phyloP scores from a whole-genome alignment of 2,329 filamentous ascomycete species.

The Phialemonium atrogriseum region DNA sequence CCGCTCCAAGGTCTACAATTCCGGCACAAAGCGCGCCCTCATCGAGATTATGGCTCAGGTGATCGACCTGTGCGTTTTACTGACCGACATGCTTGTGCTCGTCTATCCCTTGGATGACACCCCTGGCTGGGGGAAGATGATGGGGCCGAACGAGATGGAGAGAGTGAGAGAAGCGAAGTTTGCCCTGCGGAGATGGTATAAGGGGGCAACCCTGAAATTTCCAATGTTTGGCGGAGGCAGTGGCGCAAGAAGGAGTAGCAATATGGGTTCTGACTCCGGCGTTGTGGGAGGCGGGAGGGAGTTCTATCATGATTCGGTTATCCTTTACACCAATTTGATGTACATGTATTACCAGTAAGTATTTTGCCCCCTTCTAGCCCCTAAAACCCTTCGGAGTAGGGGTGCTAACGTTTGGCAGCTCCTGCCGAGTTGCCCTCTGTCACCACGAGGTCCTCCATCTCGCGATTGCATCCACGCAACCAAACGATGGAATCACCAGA shows the following conservation, averaged over 20 bases:
- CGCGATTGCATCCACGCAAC: constrained; percentile 29
- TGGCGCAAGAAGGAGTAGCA: constrained; percentile 11
- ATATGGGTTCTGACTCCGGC: constrained; percentile 13
- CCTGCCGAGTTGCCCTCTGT: constrained; percentile 33
- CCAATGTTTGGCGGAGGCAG: constrained; percentile 27
- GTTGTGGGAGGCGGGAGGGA: constrained; percentile 14
- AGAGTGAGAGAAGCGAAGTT: constrained; percentile 26
- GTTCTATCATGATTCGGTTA: constrained; percentile 30
- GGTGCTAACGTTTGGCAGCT: constrained; percentile 20
- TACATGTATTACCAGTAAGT: constrained; percentile 45
- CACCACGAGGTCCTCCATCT: constrained; percentile 38
- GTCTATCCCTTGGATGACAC: constrained; percentile 35
- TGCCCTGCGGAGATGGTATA: constrained; percentile 30
- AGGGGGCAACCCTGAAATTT: constrained; percentile 26
- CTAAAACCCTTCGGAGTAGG: not conserved
- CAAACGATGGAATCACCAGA: constrained; percentile 18
- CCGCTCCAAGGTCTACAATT: constrained; percentile 34
- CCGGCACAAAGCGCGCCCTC: constrained; percentile 33
- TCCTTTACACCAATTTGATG: constrained; percentile 37
- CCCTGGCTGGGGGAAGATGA: constrained; percentile 28
- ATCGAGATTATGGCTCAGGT: constrained; percentile 36
- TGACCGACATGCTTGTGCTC: constrained; percentile 37
- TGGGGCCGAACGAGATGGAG: constrained; percentile 20
- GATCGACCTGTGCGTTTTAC: constrained; percentile 33
- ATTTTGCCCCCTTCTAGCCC: not conserved